Conservation (phyloP, 495 filamentous ascomycete genomes). For the Emericellopsis terricola region DNA sequence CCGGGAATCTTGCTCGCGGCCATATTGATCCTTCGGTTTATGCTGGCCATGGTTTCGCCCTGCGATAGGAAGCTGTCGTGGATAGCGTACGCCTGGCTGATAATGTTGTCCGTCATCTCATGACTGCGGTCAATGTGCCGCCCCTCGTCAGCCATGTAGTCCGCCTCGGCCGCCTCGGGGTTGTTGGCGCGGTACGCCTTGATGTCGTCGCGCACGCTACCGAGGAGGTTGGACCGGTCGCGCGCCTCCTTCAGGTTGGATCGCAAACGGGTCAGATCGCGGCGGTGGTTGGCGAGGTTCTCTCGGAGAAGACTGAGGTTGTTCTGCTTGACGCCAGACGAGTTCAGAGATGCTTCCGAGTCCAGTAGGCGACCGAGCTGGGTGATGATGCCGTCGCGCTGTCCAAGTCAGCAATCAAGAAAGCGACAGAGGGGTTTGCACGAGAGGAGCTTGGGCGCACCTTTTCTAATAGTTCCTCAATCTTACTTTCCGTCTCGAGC, state of each 20-base stretch:
- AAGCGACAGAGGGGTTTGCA: not conserved
- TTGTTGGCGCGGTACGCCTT: conserved; percentile 68
- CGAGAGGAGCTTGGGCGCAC: conserved; percentile 16
- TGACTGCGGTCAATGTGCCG: conserved; percentile 69
- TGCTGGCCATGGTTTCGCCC: conserved; percentile 65
- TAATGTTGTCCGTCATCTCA: conserved; percentile 70
- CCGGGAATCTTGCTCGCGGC: conserved; percentile 84
- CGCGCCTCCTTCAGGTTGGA: conserved; percentile 51
- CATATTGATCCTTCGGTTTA: conserved; percentile 74
- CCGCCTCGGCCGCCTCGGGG: conserved; percentile 65
- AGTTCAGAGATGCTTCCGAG: conserved; percentile 75
- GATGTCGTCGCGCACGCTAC: conserved; percentile 82
- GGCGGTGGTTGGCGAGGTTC: conserved; percentile 71
- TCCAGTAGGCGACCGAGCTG: conserved; percentile 83
- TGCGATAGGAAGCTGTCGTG: conserved; percentile 82
- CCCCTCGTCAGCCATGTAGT: conserved; percentile 94
- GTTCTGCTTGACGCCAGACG: conserved; percentile 85
- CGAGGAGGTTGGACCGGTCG: conserved; percentile 79
- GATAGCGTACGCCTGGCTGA: conserved; percentile 93
- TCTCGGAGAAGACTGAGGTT: conserved; percentile 86
- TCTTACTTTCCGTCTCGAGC: conserved; percentile 52
- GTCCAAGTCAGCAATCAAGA: not conserved
- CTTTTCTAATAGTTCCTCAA: conserved; percentile 72
- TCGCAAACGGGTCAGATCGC: conserved; percentile 59
- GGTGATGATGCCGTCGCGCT: conserved; percentile 69